These are phyloP conservation scores for Leishmania gerbilli DNA, from an alignment of 208 protist species.

Conservation along the genomic window DNA sequence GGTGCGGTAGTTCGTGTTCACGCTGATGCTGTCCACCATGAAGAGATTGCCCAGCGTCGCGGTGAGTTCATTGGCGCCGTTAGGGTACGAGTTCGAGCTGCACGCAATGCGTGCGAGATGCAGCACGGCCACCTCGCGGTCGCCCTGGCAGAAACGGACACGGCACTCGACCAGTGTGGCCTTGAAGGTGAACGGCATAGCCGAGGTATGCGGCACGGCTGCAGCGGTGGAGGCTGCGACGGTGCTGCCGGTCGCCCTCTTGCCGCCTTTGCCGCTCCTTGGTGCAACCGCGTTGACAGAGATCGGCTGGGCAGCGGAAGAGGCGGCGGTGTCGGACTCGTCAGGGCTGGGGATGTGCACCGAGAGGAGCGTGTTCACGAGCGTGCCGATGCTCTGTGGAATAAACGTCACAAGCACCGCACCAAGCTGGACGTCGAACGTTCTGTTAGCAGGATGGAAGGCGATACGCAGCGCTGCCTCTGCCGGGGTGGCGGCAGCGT, in stretches of 20 bases:
- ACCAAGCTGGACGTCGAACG: constrained; percentile 33
- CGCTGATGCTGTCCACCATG: constrained; percentile 48
- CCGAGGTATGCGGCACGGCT: not conserved
- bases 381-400: constrained; percentile 61
- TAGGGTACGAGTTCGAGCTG: constrained; percentile 30
- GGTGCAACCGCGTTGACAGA: not conserved
- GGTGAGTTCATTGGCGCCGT: constrained; percentile 41
- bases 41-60: constrained; percentile 53
- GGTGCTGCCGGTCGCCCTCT: not conserved
- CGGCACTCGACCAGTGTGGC: constrained; percentile 29
- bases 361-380: constrained; percentile 76
- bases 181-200: constrained; percentile 17
- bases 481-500: not conserved
- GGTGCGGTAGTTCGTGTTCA: constrained; percentile 42
- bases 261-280: not conserved
- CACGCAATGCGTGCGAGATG: constrained; percentile 31
- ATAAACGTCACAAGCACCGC: constrained; percentile 61
- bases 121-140: constrained; percentile 48
- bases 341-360: constrained; percentile 43
- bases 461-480: constrained; percentile 27
- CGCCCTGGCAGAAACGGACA: constrained; percentile 44
- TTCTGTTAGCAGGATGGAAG: constrained; percentile 36
- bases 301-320: not conserved
- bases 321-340: constrained; percentile 2
- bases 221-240: not conserved